These are phyloP conservation scores for Fusarium sp. DNA, from an alignment of 2,329 filamentous ascomycete species.

Conservation along the genomic window DNA sequence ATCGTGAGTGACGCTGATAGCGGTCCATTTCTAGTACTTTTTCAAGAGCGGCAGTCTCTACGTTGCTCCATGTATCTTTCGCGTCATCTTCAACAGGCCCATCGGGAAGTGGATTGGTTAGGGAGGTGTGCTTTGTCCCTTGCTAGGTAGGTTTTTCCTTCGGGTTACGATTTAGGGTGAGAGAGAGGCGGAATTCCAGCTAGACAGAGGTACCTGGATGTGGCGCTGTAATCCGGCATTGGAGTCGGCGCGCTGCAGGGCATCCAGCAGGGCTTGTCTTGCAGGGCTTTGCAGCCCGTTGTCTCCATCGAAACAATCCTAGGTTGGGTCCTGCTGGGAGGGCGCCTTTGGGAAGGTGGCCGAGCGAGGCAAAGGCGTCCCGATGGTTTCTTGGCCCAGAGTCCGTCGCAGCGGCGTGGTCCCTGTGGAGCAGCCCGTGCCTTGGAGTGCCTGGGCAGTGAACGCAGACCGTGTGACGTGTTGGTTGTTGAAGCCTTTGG, in stretches of 20 bases:
- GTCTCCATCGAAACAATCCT: constrained; percentile 8
- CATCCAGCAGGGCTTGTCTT: constrained; percentile 24
- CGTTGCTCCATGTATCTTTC: constrained; percentile 18
- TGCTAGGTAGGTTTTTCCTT: constrained; percentile 1
- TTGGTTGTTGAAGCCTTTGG: background rate
- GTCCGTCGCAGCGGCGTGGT: constrained; percentile 3
- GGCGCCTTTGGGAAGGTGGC: constrained; percentile 18
- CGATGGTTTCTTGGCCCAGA: constrained; percentile 12
- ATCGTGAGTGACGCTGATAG: constrained; percentile 36
- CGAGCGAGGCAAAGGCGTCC: constrained; percentile 27
- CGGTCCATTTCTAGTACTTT: constrained; percentile 23
- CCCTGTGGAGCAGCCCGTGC: constrained; percentile 5
- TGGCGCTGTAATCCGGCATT: constrained; percentile 29
- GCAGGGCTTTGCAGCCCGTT: constrained; percentile 11
- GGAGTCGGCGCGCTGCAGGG: constrained; percentile 7
- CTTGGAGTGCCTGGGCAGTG: background rate
- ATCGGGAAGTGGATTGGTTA: constrained; percentile 27
- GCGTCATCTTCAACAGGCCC: constrained; percentile 32
- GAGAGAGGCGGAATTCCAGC: constrained; percentile 32
- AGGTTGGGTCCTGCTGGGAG: background rate
- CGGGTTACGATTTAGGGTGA: constrained; percentile 34
- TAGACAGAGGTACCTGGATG: constrained; percentile 21
- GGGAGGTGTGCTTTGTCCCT: constrained; percentile 7
- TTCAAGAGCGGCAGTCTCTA: constrained; percentile 16
- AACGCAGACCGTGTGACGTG: constrained; percentile 8